phyloP scores from a whole-genome alignment of 176 grass and related monocot species.

The Cenchrus purpureus region DNA sequence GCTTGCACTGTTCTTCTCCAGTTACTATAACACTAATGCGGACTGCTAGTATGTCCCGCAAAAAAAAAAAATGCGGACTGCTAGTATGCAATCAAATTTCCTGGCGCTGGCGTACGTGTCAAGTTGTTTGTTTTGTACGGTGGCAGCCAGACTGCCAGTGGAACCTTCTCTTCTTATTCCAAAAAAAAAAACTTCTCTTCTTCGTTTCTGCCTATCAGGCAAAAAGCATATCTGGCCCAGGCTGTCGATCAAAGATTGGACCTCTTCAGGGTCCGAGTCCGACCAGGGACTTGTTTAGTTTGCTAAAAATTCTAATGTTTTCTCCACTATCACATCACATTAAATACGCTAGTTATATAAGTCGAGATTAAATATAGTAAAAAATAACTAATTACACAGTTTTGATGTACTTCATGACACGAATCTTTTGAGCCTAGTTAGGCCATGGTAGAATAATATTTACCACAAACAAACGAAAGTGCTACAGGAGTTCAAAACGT shows the following conservation, averaged over 20 bases:
- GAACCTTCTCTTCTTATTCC: neutral
- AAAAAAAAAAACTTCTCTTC: conserved; percentile 4
- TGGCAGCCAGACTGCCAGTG: neutral
- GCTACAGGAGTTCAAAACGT: no score
- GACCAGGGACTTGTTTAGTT: neutral
- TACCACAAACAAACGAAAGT: no score
- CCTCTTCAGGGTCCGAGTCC: conserved; percentile 8
- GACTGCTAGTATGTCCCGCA: neutral
- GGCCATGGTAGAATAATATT: no score
- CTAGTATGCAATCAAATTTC: neutral
- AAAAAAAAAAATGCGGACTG: no score
- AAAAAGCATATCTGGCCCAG: neutral
- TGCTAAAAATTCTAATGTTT: no score
- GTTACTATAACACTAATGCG: neutral
- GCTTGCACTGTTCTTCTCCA: neutral
- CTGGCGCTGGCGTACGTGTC: neutral
- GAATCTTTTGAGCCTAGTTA: no score
- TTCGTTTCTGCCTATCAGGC: neutral
- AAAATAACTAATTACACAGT: no score
- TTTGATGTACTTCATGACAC: no score
- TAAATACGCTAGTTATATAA: no score
- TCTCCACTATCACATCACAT: no score
- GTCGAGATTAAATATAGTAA: no score
- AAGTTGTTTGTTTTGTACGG: neutral
- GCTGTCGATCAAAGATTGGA: neutral